These are phyloP conservation scores for Apiotrichum brassicae DNA, from an alignment of 1,284 basidiomycete genomes.

Conservation along the genomic window DNA sequence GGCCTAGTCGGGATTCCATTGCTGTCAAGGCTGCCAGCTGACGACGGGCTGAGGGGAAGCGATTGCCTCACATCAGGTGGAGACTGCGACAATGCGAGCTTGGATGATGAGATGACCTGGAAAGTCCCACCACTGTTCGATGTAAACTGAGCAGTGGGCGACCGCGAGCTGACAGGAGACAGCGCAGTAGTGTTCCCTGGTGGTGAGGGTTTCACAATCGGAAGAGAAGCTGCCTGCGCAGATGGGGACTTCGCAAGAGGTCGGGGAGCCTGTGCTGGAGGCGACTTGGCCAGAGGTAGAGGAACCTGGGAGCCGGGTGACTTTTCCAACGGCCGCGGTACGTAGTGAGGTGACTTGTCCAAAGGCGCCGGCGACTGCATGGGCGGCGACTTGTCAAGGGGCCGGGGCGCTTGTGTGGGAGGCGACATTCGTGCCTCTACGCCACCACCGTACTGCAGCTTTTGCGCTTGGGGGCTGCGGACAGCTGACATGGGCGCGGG, in stretches of 20 bases:
- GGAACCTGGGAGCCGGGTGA: background rate
- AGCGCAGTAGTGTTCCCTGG: background rate
- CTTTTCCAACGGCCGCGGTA: no score
- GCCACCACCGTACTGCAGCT: no score
- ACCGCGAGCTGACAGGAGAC: background rate
- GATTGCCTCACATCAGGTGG: background rate
- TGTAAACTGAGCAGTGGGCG: background rate
- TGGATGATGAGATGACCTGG: background rate
- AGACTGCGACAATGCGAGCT: background rate
- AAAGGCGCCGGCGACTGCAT: background rate
- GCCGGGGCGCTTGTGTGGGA: background rate
- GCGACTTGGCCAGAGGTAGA: background rate
- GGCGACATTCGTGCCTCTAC: no score
- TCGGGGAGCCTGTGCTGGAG: background rate
- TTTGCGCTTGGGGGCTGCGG: no score
- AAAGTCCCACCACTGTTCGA: constrained; percentile 1
- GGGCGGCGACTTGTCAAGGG: background rate
- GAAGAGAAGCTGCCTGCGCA: background rate
- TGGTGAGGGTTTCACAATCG: background rate
- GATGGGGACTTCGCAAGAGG: background rate
- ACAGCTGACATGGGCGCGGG: no score
- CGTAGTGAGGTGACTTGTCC: background rate
- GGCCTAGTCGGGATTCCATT: background rate
- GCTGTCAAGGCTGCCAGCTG: background rate
- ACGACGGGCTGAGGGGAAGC: background rate